Conservation (phyloP, 768 basidiomycete genomes). For the Candolleomyces aberdarensis region DNA sequence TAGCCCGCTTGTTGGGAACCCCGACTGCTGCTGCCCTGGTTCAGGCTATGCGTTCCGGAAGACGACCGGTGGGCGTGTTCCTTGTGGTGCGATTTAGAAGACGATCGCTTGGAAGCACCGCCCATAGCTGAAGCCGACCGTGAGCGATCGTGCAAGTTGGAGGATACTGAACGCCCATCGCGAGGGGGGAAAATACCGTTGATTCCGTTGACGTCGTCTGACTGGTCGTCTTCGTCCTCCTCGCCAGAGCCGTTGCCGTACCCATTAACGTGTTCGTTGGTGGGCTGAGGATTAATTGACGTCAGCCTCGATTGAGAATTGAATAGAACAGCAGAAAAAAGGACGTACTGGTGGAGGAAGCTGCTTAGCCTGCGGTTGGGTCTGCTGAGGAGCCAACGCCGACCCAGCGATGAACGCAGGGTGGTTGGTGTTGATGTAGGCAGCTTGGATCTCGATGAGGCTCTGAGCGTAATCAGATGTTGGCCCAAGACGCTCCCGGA, state of each 20-base stretch:
- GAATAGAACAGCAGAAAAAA: background rate
- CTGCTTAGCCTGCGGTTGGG: constrained; percentile 17
- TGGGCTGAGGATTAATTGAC: constrained; percentile 42
- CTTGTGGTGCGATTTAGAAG: constrained; percentile 30
- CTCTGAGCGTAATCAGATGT: constrained; percentile 96
- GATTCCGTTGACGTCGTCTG: constrained; percentile 51
- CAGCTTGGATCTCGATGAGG: constrained; percentile 94
- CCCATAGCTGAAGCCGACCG: constrained; percentile 34
- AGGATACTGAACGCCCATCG: constrained; percentile 70
- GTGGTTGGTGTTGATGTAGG: constrained; percentile 99
- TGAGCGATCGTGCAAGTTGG: constrained; percentile 72
- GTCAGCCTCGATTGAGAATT: constrained; percentile 9
- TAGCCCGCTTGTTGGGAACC: background rate
- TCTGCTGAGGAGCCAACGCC: constrained; percentile 43
- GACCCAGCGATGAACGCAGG: constrained; percentile 89
- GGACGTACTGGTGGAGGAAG: constrained; percentile 52
- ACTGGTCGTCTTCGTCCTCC: constrained; percentile 57
- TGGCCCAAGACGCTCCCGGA: constrained; percentile 93
- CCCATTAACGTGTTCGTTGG: constrained; percentile 60
- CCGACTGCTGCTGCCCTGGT: background rate
- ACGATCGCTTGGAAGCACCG: constrained; percentile 34
- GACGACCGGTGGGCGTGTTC: background rate
- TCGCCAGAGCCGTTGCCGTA: constrained; percentile 39
- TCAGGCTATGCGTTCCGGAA: background rate
- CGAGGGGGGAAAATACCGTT: constrained; percentile 54